Conservation (phyloP, 768 basidiomycete species). For the Lentinus tigrinus region DNA sequence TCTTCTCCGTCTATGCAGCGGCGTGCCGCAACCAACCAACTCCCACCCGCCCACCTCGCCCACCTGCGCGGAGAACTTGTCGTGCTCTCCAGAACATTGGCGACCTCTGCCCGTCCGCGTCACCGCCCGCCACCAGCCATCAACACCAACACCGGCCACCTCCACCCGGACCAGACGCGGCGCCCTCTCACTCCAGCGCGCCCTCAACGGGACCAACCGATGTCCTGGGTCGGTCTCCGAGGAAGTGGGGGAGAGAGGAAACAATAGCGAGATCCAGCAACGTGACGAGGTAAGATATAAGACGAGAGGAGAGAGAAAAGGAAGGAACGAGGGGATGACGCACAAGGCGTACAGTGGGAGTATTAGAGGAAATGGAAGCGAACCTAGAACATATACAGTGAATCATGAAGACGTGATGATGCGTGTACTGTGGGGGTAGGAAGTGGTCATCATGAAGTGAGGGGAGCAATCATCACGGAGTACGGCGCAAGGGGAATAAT, state of each 20-base stretch:
- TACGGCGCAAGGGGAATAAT: conserved; percentile 29
- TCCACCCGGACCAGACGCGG: conserved; percentile 39
- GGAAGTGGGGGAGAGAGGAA: conserved; percentile 70
- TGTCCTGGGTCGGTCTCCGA: conserved; percentile 25
- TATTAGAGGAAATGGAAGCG: conserved; percentile 23
- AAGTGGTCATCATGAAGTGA: conserved; percentile 10
- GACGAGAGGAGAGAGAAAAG: conserved; percentile 21
- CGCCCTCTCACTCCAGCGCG: conserved; percentile 73
- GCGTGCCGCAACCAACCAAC: neutral
- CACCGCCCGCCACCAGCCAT: conserved; percentile 2
- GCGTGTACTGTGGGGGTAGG: conserved; percentile 12
- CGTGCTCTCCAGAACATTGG: neutral
- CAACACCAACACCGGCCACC: conserved; percentile 5
- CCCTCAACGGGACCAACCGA: conserved; percentile 43
- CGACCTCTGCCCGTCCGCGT: neutral
- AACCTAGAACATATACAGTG: conserved; percentile 20
- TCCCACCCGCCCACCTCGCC: neutral
- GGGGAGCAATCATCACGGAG: conserved; percentile 19
- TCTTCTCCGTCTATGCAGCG: neutral
- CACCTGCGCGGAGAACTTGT: neutral
- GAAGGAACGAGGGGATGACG: conserved; percentile 16
- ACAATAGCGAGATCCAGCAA: conserved; percentile 40
- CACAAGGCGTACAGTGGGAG: conserved; percentile 5
- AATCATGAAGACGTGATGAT: conserved; percentile 22
- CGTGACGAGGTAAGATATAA: conserved; percentile 14